Evolutionary conservation across 345 rosid species (phyloP).

Genomic region (Eucalyptus camaldulensis): DNA sequence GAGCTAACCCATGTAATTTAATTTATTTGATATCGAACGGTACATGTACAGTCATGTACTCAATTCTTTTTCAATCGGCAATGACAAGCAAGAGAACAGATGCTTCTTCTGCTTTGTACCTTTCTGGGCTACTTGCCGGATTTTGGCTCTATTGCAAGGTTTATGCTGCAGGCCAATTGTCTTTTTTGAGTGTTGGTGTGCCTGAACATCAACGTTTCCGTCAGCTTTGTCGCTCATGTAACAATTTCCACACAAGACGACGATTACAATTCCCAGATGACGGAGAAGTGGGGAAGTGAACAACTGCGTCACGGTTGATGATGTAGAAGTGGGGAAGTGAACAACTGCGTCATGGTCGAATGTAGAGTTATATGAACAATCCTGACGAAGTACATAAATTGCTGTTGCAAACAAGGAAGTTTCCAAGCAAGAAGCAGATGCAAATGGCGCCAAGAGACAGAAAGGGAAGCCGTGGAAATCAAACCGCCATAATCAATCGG

Average conservation of each 20-base stretch:
- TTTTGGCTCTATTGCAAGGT: neutral
- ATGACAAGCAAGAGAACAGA: neutral
- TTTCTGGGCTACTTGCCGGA: neutral
- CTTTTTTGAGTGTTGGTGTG: neutral
- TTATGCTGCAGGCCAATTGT: neutral
- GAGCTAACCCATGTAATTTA: neutral
- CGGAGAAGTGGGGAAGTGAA: neutral
- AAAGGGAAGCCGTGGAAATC: neutral
- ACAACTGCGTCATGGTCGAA: neutral
- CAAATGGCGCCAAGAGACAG: neutral
- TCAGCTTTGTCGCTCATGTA: neutral
- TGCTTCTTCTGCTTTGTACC: neutral
- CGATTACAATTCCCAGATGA: neutral
- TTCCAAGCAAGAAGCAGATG: neutral
- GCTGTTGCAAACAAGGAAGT: neutral
- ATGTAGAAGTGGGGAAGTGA: neutral
- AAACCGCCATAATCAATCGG: neutral
- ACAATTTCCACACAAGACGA: neutral
- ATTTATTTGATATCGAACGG: neutral
- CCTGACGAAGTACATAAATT: neutral
- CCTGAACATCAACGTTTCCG: neutral
- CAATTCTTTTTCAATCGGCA: neutral
- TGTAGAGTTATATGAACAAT: neutral
- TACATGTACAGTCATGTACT: neutral
- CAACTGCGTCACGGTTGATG: neutral